Percentiles rank a stretch among this genome's conserved stretches.
phyloP scores from a whole-genome alignment of 768 basidiomycete species.

The Naganishia onofrii region DNA sequence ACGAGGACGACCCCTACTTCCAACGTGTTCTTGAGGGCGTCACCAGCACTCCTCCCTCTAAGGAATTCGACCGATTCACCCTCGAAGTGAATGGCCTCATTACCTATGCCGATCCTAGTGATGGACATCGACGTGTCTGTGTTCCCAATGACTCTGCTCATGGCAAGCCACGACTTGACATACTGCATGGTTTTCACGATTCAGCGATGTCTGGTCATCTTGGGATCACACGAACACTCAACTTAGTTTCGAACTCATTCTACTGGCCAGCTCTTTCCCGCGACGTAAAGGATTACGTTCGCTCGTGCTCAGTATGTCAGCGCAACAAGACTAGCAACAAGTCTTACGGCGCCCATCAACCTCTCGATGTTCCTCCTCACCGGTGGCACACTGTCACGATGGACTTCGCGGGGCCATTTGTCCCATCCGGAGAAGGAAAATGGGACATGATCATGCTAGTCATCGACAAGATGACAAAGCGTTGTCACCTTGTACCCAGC shows the following conservation, averaged over 20 bases:
- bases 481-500: conserved; percentile 55
- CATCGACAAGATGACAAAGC: conserved; percentile 53
- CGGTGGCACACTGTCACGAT: conserved; percentile 39
- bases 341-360: conserved; percentile 44
- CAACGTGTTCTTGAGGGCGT: no score
- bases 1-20: neutral
- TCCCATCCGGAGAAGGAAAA: neutral
- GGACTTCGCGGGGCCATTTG: conserved; percentile 41
- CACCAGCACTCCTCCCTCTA: neutral
- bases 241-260: conserved; percentile 51
- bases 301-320: conserved; percentile 52
- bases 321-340: conserved; percentile 44
- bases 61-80: neutral
- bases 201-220: conserved; percentile 54
- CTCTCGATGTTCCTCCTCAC: no score
- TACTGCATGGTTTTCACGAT: conserved; percentile 51
- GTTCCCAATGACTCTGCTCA: no score
- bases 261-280: conserved; percentile 53
- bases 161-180: no score
- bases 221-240: conserved; percentile 51
- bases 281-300: conserved; percentile 47
- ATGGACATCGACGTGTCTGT: conserved; percentile 29
- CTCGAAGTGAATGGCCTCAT: neutral
- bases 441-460: conserved; percentile 52
- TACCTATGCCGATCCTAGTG: neutral